Evolutionary conservation across 1,284 basidiomycete species (phyloP), one percentile per base, ranked within the genome.

Genomic region (Lignosus rhinocerotis): DNA sequence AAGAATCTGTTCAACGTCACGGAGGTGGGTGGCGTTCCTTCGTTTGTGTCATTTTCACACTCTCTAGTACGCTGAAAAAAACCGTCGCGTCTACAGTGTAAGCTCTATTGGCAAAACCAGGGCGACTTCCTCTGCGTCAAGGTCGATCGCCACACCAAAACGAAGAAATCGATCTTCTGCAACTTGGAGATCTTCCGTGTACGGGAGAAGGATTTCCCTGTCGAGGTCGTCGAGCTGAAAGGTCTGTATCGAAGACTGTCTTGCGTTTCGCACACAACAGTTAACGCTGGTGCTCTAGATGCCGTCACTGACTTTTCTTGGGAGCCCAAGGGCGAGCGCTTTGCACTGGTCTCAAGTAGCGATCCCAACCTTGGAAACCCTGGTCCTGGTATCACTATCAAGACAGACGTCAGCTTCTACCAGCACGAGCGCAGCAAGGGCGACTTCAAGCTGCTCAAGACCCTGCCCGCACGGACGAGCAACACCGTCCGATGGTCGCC

Each of bases 1-100:
- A 99, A 99, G 83, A 99, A 99, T 75, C 75, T 99, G 62, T 99
- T 99, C 83, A 96, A 96, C 72, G 97, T 99, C 53, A 90, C 94
- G 4, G 96, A 98, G 82, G 94, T 94, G 68, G 1, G 45, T 60
- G 81, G 6, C 51, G 50, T 51, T 19, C 21, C 50, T 48, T 32
- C 32, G 16, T 50, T 49, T 52, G 19, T 12, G 32, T 8, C n/a
- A n/a, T n/a, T n/a, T n/a, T n/a, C n/a, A n/a, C n/a, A n/a, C n/a
- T n/a, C 8, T 2, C 32, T 6, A 38, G 14, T 25, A 25, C 32
- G 32, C 50, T 43, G 11, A 36, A n/a, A n/a, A n/a, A n/a, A n/a
- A n/a, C n/a, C 50, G 10, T 16, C 8, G 11, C 30, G 4, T 31
- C 11, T 34, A 4, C 67, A 97, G 94, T 98, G 96, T 77, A 98